phyloP scores from a whole-genome alignment of 306 rosid species.

The Medicago arabica region DNA sequence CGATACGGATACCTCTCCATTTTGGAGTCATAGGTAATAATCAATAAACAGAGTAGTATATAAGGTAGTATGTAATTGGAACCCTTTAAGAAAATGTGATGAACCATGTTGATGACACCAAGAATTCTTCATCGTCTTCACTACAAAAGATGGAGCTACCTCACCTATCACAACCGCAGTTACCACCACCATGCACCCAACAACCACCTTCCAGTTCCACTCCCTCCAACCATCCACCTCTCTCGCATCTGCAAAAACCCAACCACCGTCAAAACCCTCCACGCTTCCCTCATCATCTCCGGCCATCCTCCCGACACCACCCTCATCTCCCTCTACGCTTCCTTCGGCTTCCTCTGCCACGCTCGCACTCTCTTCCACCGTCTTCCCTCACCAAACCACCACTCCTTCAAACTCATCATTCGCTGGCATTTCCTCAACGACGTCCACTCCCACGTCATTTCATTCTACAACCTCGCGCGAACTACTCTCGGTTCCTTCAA shows the following conservation, averaged over 20 bases:
- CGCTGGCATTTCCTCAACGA: constrained; percentile 73
- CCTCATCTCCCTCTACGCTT: constrained; percentile 62
- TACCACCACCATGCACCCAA: background rate
- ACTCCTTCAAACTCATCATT: constrained; percentile 70
- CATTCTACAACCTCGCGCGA: constrained; percentile 51
- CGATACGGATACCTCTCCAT: no score
- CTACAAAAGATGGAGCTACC: constrained; percentile 6
- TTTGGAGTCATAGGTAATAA: no score
- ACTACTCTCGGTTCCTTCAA: constrained; percentile 34
- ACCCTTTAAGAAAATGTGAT: background rate
- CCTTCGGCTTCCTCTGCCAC: constrained; percentile 53
- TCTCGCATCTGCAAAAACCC: constrained; percentile 53
- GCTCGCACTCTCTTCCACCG: constrained; percentile 75
- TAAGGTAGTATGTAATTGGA: no score
- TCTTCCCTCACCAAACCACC: constrained; percentile 56
- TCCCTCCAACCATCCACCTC: constrained; percentile 50
- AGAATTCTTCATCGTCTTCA: constrained; percentile 22
- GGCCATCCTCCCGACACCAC: constrained; percentile 58
- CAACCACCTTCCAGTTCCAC: constrained; percentile 34
- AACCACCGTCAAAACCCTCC: constrained; percentile 57
- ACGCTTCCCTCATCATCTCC: constrained; percentile 55
- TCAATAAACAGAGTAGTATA: no score
- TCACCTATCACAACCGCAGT: background rate
- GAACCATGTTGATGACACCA: constrained; percentile 6
- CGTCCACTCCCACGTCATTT: constrained; percentile 48